Conservation (phyloP, 2,329 filamentous ascomycete species). For the Decorospora gaudefroyi region DNA sequence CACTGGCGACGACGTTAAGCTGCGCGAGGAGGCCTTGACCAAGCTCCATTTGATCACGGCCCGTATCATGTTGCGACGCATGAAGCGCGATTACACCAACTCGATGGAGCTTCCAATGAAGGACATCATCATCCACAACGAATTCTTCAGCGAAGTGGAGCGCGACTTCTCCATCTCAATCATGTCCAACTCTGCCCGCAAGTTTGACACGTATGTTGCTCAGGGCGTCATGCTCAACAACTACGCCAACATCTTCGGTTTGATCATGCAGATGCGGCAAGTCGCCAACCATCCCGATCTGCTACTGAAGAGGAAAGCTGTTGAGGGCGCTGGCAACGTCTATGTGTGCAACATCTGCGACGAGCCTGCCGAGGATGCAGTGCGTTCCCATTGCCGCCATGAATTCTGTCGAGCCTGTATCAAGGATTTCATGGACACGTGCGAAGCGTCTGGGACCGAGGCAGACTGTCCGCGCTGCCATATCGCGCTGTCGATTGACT, state of each 20-base stretch:
- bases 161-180: constrained; percentile 94
- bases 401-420: constrained; percentile 86
- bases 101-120: constrained; percentile 97
- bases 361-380: constrained; percentile 91
- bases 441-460: constrained; percentile 63
- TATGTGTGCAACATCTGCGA: constrained; percentile 94
- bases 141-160: constrained; percentile 96
- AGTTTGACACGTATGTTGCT: constrained; percentile 94
- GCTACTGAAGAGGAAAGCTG: constrained; percentile 79
- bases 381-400: constrained; percentile 89
- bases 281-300: constrained; percentile 95
- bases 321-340: constrained; percentile 84
- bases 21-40: constrained; percentile 70
- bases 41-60: constrained; percentile 89
- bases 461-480: constrained; percentile 88
- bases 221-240: constrained; percentile 85
- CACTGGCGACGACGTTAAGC: constrained; percentile 53
- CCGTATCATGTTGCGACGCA: constrained; percentile 90
- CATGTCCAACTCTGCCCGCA: constrained; percentile 86
- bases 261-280: constrained; percentile 99
- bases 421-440: constrained; percentile 77
- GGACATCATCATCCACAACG: constrained; percentile 86
- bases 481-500: constrained; percentile 84
- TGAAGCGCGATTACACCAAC: constrained; percentile 91
- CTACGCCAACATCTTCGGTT: constrained; percentile 97